These are phyloP conservation scores for Fusarium napiforme DNA, from an alignment of 2,329 filamentous ascomycete species.

Conservation along the genomic window DNA sequence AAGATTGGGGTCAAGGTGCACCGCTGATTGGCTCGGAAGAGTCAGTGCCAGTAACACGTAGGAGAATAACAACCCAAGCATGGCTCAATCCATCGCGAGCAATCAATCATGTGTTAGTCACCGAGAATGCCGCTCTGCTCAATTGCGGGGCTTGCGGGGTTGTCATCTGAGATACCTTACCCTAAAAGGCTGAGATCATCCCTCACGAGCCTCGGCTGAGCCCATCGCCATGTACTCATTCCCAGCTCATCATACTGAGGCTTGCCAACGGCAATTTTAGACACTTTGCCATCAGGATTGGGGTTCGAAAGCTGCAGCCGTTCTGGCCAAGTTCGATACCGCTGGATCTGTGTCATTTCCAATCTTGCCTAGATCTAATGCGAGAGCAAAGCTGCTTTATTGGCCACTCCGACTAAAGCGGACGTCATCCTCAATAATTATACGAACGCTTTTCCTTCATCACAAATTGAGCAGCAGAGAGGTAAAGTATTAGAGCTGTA, in stretches of 20 bases:
- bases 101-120: not conserved
- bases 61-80: not conserved
- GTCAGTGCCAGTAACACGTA: not conserved
- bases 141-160: not conserved
- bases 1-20: not conserved
- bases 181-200: not conserved
- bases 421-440: too few species aligned
- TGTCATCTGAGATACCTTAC: not conserved
- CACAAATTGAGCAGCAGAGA: too few species aligned
- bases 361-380: not conserved
- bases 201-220: not conserved
- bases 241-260: accelerated
- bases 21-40: not conserved
- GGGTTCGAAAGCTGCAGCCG: not conserved
- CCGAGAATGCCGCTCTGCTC: not conserved
- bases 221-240: too few species aligned
- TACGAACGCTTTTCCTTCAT: too few species aligned
- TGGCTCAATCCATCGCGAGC: not conserved
- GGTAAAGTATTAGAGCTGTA: not conserved
- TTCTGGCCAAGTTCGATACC: too few species aligned
- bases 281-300: accelerated
- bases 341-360: not conserved
- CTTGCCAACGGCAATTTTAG: accelerated
- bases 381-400: not conserved
- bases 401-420: too few species aligned